Evolutionary conservation across 2,329 filamentous ascomycete species (phyloP).

Genomic region (Cordyceps farinosa): DNA sequence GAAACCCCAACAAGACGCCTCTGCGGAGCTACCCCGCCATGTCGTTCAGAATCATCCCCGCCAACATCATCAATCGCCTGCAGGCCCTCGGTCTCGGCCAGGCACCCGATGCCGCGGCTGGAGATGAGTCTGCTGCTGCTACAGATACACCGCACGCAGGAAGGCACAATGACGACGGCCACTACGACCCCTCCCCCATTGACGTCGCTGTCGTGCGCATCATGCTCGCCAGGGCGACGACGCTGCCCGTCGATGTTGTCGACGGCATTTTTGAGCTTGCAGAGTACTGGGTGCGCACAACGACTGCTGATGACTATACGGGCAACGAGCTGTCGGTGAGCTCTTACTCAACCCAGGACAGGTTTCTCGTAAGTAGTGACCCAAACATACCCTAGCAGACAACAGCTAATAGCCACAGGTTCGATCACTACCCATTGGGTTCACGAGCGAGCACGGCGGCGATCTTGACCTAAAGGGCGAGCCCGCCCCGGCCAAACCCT

Average conservation of each 20-base stretch:
- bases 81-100: neutral
- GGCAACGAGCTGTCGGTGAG: slow-evolving; percentile 12
- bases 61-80: slow-evolving; percentile 9
- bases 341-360: slow-evolving; percentile 20
- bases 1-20: neutral
- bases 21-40: slow-evolving; percentile 10
- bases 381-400: neutral
- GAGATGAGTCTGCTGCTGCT: neutral
- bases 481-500: slow-evolving; percentile 3
- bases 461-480: slow-evolving; percentile 11
- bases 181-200: slow-evolving; percentile 36
- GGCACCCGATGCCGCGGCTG: neutral
- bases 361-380: slow-evolving; percentile 31
- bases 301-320: slow-evolving; percentile 32
- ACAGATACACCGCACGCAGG: neutral
- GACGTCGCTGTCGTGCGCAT: slow-evolving; percentile 50
- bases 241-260: slow-evolving; percentile 53
- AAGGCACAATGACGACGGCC: slow-evolving; percentile 12
- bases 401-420: slow-evolving; percentile 26
- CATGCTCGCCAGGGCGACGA: slow-evolving; percentile 41
- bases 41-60: slow-evolving; percentile 14
- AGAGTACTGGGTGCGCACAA: slow-evolving; percentile 59
- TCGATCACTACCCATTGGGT: slow-evolving; percentile 38
- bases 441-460: slow-evolving; percentile 28
- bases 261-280: slow-evolving; percentile 56